Percentiles rank a stretch among this genome's conserved stretches.
These are phyloP conservation scores for Fomitopsis pinicola DNA, from an alignment of 1,284 basidiomycete genomes.

Conservation along the genomic window DNA sequence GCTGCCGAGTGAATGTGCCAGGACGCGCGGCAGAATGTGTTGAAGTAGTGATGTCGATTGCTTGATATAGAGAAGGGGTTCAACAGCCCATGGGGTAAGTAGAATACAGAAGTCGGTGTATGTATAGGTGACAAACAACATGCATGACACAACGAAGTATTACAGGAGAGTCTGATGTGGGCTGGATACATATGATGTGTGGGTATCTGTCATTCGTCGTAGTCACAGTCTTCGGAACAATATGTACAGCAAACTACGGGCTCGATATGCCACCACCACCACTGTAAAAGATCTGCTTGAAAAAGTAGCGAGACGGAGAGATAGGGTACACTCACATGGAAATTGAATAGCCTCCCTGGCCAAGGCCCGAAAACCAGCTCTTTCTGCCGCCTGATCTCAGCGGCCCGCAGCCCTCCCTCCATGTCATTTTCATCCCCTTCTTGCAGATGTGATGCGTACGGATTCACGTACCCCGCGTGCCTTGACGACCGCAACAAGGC, in stretches of 20 bases:
- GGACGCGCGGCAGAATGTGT: not conserved
- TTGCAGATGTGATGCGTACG: constrained; percentile 8
- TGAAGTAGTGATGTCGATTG: not conserved
- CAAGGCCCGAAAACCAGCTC: constrained; percentile 55
- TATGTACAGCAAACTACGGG: constrained; percentile 53
- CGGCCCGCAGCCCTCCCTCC: constrained; percentile 27
- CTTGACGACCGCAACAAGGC: constrained; percentile 21
- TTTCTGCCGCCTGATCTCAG: constrained; percentile 29
- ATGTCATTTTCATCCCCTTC: constrained; percentile 16
- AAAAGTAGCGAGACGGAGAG: not conserved
- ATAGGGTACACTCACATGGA: constrained; percentile 47
- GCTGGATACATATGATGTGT: constrained; percentile 2
- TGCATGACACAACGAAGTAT: constrained; percentile 12
- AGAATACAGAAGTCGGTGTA: not conserved
- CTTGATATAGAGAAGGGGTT: constrained; percentile 1
- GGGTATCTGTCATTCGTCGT: constrained; percentile 24
- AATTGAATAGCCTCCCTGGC: constrained; percentile 63
- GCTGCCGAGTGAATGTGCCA: not conserved
- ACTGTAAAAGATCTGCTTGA: constrained; percentile 36
- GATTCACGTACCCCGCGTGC: constrained; percentile 12
- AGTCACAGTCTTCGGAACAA: constrained; percentile 33
- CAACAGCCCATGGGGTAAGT: constrained; percentile 2
- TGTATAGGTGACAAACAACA: constrained; percentile 7
- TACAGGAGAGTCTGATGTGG: not conserved
- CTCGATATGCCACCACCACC: constrained; percentile 77